These are phyloP conservation scores for Monosporascus sp. DNA, from an alignment of 2,329 filamentous ascomycete genomes.

Conservation along the genomic window DNA sequence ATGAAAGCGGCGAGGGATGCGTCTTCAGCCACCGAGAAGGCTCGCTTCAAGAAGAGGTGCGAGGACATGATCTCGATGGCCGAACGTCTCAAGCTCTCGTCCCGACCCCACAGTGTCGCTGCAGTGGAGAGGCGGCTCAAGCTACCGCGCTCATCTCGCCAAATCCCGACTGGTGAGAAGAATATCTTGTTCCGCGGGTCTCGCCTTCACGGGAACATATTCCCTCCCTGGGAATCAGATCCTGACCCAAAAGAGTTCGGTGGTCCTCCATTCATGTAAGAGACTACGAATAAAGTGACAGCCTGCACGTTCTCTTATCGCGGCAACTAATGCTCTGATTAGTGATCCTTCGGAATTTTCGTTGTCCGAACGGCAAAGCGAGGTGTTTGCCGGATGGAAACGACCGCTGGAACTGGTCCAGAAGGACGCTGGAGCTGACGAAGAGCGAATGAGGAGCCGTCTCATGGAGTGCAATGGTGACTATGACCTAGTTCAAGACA, in stretches of 20 bases:
- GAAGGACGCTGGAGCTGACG: slow-evolving; percentile 13
- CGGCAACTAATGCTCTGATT: slow-evolving; percentile 18
- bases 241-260: slow-evolving; percentile 60
- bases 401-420: slow-evolving; percentile 65
- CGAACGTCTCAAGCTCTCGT: slow-evolving; percentile 63
- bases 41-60: slow-evolving; percentile 63
- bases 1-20: slow-evolving; percentile 68
- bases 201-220: slow-evolving; percentile 74
- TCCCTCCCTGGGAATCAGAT: slow-evolving; percentile 74
- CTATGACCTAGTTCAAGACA: slow-evolving; percentile 88
- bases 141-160: slow-evolving; percentile 45
- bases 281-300: slow-evolving; percentile 13
- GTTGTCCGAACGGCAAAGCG: slow-evolving; percentile 67
- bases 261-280: slow-evolving; percentile 59
- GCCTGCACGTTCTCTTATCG: background rate
- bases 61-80: slow-evolving; percentile 65
- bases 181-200: slow-evolving; percentile 73
- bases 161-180: slow-evolving; percentile 64
- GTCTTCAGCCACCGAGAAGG: slow-evolving; percentile 56
- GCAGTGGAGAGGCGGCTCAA: slow-evolving; percentile 20
- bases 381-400: slow-evolving; percentile 80
- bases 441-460: slow-evolving; percentile 1
- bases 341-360: slow-evolving; percentile 67
- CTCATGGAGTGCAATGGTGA: slow-evolving; percentile 39
- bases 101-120: slow-evolving; percentile 13